Evolutionary conservation across 1,284 basidiomycete species (phyloP), one percentile per base, ranked within the genome.

Genomic region (Ceratobasidium sp.): DNA sequence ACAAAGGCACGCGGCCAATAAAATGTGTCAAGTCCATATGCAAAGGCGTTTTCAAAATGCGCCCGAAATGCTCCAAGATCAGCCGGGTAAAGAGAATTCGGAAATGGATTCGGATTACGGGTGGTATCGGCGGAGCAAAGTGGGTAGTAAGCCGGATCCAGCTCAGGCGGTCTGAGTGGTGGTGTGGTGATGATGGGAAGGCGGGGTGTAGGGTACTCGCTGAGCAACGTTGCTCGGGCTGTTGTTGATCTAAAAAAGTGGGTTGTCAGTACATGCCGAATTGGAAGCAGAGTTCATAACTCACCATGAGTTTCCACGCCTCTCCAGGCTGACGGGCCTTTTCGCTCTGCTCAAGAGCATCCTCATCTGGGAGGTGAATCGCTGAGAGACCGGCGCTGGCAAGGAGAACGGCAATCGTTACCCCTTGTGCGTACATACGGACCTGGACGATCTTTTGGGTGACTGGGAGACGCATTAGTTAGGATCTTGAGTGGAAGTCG

Each of bases 321-420:
- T 65, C 62, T 22, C 62, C 49, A 31, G 62, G 62, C 10, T 34
- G 49, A 38, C 62, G 62, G 42, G 62, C 31, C 52, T 82, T 80
- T 74, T 80, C 86, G 68, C 86, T 85, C 73, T 82, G 87, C 72
- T 84, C 85, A 10, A 81, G 76, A 69, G 89, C 88, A 29, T 80
- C 75, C 52, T 87, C 85, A 38, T 74, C 75, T 0, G 49, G 45
- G 12, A 65, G 32, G 62, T 65, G 62, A 27, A 65, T 65, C 17
- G 62, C 62, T 7, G 62, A 47, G 15, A 65, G 62, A 22, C 62
- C 62, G n/a, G 62, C 62, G 22, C 62, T 65, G 12, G 62, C 62
- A 6, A 65, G 62, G 13, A 65, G 50, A 10, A 65, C 62, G 38
- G 62, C 62, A 29, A 65, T 65, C 17, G 62, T 65, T 7, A 53